Base-by-base conservation (phyloP, 1,284 basidiomycete genomes). In the Moesziomyces aphidis region DNA sequence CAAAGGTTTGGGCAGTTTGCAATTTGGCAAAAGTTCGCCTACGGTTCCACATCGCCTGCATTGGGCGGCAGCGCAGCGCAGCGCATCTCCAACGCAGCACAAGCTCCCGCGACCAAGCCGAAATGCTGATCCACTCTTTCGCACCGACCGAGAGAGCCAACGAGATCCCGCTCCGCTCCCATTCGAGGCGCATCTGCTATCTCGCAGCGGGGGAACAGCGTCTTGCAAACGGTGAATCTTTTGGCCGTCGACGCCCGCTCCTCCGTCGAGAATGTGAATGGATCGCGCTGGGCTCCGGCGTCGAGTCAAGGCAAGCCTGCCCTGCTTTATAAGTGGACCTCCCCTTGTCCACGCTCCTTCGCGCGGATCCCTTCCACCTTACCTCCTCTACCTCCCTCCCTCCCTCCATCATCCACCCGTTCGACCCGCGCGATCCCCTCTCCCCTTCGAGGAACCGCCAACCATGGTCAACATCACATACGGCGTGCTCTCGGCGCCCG, bases 311-410 rank as follows among this genome's bases (percentile, higher is more conserved):
- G 1, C 31, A 34, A 34, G 10, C 31, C 31, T 3, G 11, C 31
- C 31, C 13, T 13, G 31, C 10, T 34, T 42, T 42, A 42, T 42
- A 42, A 42, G 39, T 42, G 15, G 15, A 17, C 17, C 17, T 8
- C 39, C 39, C 39, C 39, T 19, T 19, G 17, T 19, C 39, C 86
- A 92, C 85, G 86, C 86, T 44, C 85, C 85, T 90, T 1, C 83
- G 86, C 57, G 86, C 89, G 65, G 88, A 4, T 19, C 21, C 42
- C 28, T 22, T 28, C 7, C 26, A 28, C 26, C 26, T 28, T 6
- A 28, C 5, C 26, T 23, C 17, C 43, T 36, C 17, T 28, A 15
- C 36, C 74, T 85, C 54, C 52, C 49, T 78, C 80, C 83, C 64
- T 77, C 84, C 69, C 69, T 85, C 66, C 23, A 24, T 61, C 71